Evolutionary conservation across 345 rosid genomes (phyloP).

Genomic region (Lepidium aucheri): DNA sequence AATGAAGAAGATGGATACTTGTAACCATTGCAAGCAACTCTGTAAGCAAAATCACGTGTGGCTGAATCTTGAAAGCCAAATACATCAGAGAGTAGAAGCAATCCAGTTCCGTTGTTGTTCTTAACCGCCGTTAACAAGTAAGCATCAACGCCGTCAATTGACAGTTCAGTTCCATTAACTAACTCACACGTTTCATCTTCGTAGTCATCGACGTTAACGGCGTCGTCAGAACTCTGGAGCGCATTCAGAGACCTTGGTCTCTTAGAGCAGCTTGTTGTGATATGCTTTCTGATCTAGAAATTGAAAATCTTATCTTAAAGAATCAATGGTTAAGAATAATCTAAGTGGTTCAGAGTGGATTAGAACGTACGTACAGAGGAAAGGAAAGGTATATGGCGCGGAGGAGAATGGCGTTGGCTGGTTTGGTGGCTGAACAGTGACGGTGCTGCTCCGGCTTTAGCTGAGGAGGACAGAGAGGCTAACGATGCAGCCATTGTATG

Average conservation of each 20-base stretch:
- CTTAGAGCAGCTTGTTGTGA: no score
- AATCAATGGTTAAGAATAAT: neutral
- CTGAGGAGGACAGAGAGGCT: slow-evolving; percentile 15
- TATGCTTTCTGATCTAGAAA: neutral
- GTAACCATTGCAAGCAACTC: slow-evolving; percentile 84
- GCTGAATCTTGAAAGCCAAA: slow-evolving; percentile 79
- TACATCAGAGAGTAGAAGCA: slow-evolving; percentile 63
- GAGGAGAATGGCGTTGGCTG: slow-evolving; percentile 1
- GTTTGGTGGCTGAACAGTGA: neutral
- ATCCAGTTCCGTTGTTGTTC: slow-evolving; percentile 70
- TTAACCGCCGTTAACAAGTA: slow-evolving; percentile 74
- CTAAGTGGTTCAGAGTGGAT: neutral
- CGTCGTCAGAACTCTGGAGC: slow-evolving; percentile 11
- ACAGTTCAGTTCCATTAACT: slow-evolving; percentile 57
- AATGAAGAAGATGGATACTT: slow-evolving; percentile 38
- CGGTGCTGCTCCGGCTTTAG: neutral
- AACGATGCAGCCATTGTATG: slow-evolving; percentile 22
- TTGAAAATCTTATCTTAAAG: neutral
- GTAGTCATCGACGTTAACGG: slow-evolving; percentile 25
- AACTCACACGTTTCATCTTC: slow-evolving; percentile 75
- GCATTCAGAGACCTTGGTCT: neutral
- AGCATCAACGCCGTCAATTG: slow-evolving; percentile 51
- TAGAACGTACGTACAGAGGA: slow-evolving; percentile 17
- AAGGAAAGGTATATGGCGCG: neutral
- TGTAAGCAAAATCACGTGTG: slow-evolving; percentile 80